These are phyloP conservation scores for Bocquillonia castaneifolia DNA, from an alignment of 441 rosid species.

Conservation along the genomic window DNA sequence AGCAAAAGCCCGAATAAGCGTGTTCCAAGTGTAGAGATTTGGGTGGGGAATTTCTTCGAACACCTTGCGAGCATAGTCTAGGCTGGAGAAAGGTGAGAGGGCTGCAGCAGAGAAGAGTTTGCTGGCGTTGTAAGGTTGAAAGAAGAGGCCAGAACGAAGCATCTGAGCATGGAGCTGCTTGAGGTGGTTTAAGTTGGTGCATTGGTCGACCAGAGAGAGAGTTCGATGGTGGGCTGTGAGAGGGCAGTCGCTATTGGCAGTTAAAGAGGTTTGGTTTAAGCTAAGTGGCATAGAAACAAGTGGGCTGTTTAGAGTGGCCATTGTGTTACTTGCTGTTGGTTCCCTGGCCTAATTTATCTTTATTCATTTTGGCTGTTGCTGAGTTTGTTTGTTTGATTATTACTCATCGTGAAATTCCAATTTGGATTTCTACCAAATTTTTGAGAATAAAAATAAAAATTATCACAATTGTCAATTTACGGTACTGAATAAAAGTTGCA, in stretches of 20 bases:
- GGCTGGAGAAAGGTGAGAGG: constrained; percentile 38
- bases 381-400: no score
- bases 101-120: constrained; percentile 43
- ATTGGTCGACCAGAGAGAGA: constrained; percentile 39
- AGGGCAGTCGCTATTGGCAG: constrained; percentile 31
- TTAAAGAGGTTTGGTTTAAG: constrained; percentile 25
- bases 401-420: no score
- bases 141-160: constrained; percentile 48
- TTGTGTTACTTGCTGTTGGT: neutral
- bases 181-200: constrained; percentile 38
- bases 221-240: constrained; percentile 19
- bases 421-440: no score
- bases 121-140: constrained; percentile 44
- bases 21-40: constrained; percentile 60
- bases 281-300: constrained; percentile 42
- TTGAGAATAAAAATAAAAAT: no score
- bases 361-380: no score
- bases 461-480: no score
- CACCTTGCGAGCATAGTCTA: constrained; percentile 59
- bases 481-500: no score
- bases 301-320: constrained; percentile 29
- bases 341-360: no score
- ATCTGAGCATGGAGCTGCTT: constrained; percentile 59
- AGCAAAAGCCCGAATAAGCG: constrained; percentile 59
- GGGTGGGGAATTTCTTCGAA: constrained; percentile 68